Evolutionary conservation across 1,139 yeast species (phyloP), one percentile per base, ranked within the genome.

Genomic region (Taphrina sp.): DNA sequence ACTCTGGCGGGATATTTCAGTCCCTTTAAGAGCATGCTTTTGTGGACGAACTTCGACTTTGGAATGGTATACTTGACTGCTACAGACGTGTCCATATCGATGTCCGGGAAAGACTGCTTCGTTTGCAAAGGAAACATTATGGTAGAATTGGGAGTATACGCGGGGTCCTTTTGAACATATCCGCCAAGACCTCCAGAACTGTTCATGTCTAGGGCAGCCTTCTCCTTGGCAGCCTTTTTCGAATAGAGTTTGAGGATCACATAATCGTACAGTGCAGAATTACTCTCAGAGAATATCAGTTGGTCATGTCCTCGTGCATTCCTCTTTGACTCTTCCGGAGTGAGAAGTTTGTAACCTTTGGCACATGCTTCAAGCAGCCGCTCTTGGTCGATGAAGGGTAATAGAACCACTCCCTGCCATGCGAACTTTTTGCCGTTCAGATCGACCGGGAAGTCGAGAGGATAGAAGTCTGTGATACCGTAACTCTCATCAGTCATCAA

Each of bases 371-470:
- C 71, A 56, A 89, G 70, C 47, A 90, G 74, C 63, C 95, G 74
- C n/a, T 69, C 69, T 64, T 87, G 95, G 64, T 90, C 96, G 64
- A 90, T 90, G 63, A 90, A 90, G 0, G 97, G 96, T 58, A 90
- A 72, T 46, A 90, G 72, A 0, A 95, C 94, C 64, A 90, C 85
- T 55, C 95, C 96, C 67, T 88, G 95, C 97, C 97, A 90, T 52
- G 94, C 77, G 88, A 85, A 85, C 63, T 85, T 88, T 63, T 87
- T 87, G 24, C 97, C 97, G 67, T 90, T 89, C 95, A 89, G 87
- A 70, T 90, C 97, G 62, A 90, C 85, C 54, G 84, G 80, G 70
- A 90, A 90, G 33, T 87, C 85, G 60, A 80, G 87, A 0, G 97
- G 97, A 66, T 90, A 90, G 64, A 89, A 90, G 66, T 90, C 96